Evolutionary conservation across 164 flowering plant species (phyloP).

Genomic region (Vitis labrusca): DNA sequence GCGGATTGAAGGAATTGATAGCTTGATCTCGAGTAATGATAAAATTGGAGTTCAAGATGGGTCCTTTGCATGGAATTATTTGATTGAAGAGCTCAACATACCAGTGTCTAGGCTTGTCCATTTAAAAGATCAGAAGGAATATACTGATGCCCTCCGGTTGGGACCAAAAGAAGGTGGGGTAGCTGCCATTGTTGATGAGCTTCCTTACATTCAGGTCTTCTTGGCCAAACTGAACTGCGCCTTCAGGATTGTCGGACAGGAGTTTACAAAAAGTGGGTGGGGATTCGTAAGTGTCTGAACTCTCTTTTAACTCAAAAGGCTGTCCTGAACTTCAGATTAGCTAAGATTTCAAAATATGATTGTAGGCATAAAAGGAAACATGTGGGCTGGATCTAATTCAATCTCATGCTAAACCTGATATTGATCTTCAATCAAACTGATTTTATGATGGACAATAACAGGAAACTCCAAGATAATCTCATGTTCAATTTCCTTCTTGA

Average conservation of each 20-base stretch:
- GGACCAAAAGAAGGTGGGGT: constrained; percentile 83
- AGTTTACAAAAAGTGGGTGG: constrained; percentile 94
- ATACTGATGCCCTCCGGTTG: constrained; percentile 43
- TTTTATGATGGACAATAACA: no score
- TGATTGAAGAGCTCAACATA: constrained; percentile 67
- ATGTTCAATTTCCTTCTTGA: neutral
- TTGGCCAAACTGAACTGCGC: constrained; percentile 51
- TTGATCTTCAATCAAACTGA: no score
- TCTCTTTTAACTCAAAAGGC: no score
- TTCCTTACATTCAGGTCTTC: constrained; percentile 79
- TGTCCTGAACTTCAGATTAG: no score
- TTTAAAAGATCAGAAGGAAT: constrained; percentile 46
- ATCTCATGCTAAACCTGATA: no score
- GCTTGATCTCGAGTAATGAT: constrained; percentile 58
- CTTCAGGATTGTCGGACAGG: constrained; percentile 73
- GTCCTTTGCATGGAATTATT: constrained; percentile 73
- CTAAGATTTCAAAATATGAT: no score
- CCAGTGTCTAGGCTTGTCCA: constrained; percentile 53
- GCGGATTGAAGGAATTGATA: constrained; percentile 70
- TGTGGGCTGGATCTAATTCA: no score
- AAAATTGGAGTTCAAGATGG: constrained; percentile 86
- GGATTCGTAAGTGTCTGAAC: constrained; percentile 78
- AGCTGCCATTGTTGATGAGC: constrained; percentile 91
- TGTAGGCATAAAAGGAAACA: no score
- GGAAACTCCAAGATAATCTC: neutral